These are phyloP conservation scores for Aspergillus caelatus DNA, from an alignment of 2,329 filamentous ascomycete species.

Conservation along the genomic window DNA sequence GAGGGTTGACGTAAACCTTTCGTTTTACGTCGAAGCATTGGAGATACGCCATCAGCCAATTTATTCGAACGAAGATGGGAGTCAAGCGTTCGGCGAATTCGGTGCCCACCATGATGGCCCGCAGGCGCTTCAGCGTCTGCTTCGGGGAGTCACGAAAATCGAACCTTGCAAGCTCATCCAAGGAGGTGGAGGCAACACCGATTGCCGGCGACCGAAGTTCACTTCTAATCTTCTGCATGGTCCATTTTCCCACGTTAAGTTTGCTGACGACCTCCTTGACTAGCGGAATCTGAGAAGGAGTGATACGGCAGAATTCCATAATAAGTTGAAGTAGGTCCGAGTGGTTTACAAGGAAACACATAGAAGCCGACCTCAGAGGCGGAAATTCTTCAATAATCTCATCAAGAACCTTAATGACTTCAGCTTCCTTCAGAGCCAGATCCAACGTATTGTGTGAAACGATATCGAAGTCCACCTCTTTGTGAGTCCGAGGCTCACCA, in stretches of 20 bases:
- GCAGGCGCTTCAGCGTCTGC: slow-evolving; percentile 68
- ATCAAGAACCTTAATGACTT: slow-evolving; percentile 91
- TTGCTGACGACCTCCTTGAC: slow-evolving; percentile 85
- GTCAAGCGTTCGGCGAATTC: slow-evolving; percentile 55
- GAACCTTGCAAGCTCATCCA: slow-evolving; percentile 87
- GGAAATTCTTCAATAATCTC: slow-evolving; percentile 85
- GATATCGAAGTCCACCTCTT: slow-evolving; percentile 95
- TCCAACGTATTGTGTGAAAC: slow-evolving; percentile 81
- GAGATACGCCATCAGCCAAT: slow-evolving; percentile 74
- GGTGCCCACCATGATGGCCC: slow-evolving; percentile 57
- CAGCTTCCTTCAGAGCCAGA: slow-evolving; percentile 85
- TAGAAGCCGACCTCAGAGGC: slow-evolving; percentile 67
- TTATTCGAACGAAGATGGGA: slow-evolving; percentile 73
- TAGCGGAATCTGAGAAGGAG: slow-evolving; percentile 64
- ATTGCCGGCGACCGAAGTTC: slow-evolving; percentile 81
- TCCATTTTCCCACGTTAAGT: slow-evolving; percentile 77
- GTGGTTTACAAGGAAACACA: slow-evolving; percentile 92
- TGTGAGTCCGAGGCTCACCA: slow-evolving; percentile 78
- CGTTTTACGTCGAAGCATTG: slow-evolving; percentile 73
- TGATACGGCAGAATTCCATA: slow-evolving; percentile 87
- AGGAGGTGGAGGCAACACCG: slow-evolving; percentile 81
- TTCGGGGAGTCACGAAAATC: slow-evolving; percentile 80
- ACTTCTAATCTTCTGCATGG: slow-evolving; percentile 79
- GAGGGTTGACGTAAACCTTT: slow-evolving; percentile 80
- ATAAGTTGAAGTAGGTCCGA: slow-evolving; percentile 82